Conservation (phyloP, 176 grass and related monocot genomes). For the Tillandsia leiboldiana region DNA sequence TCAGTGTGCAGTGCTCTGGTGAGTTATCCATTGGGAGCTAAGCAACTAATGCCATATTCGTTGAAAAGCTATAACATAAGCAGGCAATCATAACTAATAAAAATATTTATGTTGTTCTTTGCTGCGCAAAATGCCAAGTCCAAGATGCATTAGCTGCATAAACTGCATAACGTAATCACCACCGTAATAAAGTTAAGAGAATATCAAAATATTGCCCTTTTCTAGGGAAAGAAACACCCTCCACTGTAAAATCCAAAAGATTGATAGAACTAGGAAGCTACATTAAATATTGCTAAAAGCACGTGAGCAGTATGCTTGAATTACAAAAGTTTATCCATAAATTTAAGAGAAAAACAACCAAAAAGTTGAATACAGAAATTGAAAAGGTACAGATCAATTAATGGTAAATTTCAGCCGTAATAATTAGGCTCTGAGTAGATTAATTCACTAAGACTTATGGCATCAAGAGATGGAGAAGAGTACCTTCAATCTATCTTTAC, state of each 20-base stretch:
- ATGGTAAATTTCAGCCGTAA: not conserved
- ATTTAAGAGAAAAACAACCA: not conserved
- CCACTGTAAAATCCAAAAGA: too few relatives aligned
- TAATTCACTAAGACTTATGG: not conserved
- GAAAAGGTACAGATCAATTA: not conserved
- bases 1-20: too few relatives aligned
- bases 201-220: not conserved
- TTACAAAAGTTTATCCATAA: not conserved
- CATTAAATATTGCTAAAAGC: not conserved
- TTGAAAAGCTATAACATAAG: not conserved
- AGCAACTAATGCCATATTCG: not conserved
- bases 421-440: not conserved
- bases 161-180: not conserved
- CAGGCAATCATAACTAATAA: too few relatives aligned
- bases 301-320: not conserved
- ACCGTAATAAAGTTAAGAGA: not conserved
- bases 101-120: too few relatives aligned
- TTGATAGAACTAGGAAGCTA: not conserved
- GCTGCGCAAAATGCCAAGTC: too few relatives aligned
- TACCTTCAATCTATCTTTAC: conserved; percentile 87
- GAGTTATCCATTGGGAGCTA: not conserved
- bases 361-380: not conserved
- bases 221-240: not conserved
- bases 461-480: not conserved
- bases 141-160: not conserved